Conservation (phyloP, 768 basidiomycete species). For the Tephrocybe sp. region DNA sequence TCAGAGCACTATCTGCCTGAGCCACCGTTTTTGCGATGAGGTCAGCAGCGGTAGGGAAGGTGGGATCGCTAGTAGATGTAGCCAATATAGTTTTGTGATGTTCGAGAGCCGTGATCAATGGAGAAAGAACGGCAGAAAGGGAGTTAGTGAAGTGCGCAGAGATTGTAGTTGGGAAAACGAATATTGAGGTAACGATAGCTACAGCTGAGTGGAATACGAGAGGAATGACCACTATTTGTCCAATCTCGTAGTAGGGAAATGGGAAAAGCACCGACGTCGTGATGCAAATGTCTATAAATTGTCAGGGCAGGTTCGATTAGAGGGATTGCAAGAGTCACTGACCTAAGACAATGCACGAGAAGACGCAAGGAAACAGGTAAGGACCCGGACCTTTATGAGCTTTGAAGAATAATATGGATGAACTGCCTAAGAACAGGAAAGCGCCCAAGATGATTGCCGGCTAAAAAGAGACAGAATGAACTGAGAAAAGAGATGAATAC, state of each 20-base stretch:
- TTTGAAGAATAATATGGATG: slow-evolving; percentile 56
- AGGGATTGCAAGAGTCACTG: slow-evolving; percentile 10
- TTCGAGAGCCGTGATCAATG: slow-evolving; percentile 42
- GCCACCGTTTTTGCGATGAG: slow-evolving; percentile 31
- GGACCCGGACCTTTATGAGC: slow-evolving; percentile 63
- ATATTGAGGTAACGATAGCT: slow-evolving; percentile 45
- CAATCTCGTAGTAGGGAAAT: slow-evolving; percentile 60
- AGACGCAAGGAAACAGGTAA: slow-evolving; percentile 50
- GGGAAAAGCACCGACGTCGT: slow-evolving; percentile 62
- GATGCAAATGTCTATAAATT: slow-evolving; percentile 49
- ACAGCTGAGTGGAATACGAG: slow-evolving; percentile 58
- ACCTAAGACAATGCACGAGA: slow-evolving; percentile 63
- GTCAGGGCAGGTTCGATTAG: background rate
- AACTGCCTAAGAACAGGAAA: slow-evolving; percentile 62
- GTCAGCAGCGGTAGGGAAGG: slow-evolving; percentile 32
- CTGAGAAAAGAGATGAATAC: background rate
- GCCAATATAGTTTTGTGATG: slow-evolving; percentile 47
- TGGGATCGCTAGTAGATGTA: slow-evolving; percentile 36
- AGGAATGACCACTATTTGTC: slow-evolving; percentile 52
- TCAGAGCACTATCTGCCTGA: slow-evolving; percentile 45
- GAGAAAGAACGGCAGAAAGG: slow-evolving; percentile 45
- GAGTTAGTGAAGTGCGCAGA: slow-evolving; percentile 56
- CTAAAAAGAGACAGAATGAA: slow-evolving; percentile 20
- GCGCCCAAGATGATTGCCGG: slow-evolving; percentile 58
- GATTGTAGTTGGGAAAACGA: slow-evolving; percentile 63